Conservation (phyloP, 768 basidiomycete genomes). For the Tephrocybe rancida region DNA sequence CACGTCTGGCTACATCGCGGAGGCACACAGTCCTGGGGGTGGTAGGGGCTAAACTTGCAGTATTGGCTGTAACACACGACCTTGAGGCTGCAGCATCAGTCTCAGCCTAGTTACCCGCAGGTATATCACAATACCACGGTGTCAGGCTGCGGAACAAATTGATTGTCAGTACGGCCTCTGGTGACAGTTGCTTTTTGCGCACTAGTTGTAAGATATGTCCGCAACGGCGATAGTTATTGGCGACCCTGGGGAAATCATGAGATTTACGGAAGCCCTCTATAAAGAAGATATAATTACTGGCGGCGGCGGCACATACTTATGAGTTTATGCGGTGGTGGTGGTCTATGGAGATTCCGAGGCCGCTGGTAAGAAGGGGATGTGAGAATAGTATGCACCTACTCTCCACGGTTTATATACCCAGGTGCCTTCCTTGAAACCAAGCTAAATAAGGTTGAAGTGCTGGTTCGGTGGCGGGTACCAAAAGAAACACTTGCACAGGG, state of each 20-base stretch:
- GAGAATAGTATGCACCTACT: too few relatives aligned
- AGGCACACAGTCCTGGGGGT: constrained; percentile 43
- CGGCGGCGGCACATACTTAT: constrained; percentile 14
- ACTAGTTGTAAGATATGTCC: constrained; percentile 15
- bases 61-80: constrained; percentile 23
- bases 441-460: too few relatives aligned
- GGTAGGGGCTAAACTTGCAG: constrained; percentile 56
- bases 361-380: too few relatives aligned
- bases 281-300: constrained; percentile 5
- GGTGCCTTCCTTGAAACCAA: too few relatives aligned
- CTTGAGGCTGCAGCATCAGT: neutral
- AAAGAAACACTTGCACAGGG: too few relatives aligned
- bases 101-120: neutral
- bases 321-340: neutral
- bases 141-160: neutral
- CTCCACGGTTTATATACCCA: too few relatives aligned
- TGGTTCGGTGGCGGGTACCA: too few relatives aligned
- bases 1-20: constrained; percentile 44
- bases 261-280: neutral
- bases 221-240: constrained; percentile 12
- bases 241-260: constrained; percentile 1
- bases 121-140: neutral
- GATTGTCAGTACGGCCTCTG: neutral
- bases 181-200: neutral
- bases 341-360: too few relatives aligned